Evolutionary conservation across 352 stramenopile genomes (phyloP).

Genomic region (Pythium utonaiense): DNA sequence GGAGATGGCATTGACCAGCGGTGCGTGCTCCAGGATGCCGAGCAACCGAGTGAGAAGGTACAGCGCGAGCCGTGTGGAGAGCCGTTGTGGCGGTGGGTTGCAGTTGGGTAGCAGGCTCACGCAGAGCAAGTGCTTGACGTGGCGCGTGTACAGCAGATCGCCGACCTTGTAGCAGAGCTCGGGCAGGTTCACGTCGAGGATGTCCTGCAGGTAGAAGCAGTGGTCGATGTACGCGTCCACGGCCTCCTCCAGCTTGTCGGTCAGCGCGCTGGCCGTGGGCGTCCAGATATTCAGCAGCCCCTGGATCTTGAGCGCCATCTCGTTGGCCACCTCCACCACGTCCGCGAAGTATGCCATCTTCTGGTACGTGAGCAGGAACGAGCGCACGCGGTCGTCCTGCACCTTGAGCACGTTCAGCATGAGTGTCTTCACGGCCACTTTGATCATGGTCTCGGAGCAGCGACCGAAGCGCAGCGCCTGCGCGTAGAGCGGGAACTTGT

Average conservation of each 20-base stretch:
- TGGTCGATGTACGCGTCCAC: conserved; percentile 83
- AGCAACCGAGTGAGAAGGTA: conserved; percentile 73
- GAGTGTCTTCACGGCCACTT: conserved; percentile 85
- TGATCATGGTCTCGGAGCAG: conserved; percentile 80
- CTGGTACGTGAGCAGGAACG: conserved; percentile 71
- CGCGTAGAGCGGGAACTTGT: conserved; percentile 70
- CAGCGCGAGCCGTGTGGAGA: conserved; percentile 72
- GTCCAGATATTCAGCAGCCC: conserved; percentile 65
- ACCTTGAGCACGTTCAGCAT: conserved; percentile 84
- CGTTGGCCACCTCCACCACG: conserved; percentile 69
- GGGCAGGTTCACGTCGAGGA: conserved; percentile 78
- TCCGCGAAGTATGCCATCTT: conserved; percentile 80
- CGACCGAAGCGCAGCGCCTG: conserved; percentile 66
- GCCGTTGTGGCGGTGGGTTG: conserved; percentile 57
- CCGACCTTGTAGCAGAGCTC: conserved; percentile 82
- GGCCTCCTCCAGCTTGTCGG: conserved; percentile 77
- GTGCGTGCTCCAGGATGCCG: conserved; percentile 76
- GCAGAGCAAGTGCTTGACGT: conserved; percentile 65
- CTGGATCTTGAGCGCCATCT: conserved; percentile 75
- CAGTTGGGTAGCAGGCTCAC: conserved; percentile 78
- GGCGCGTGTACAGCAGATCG: conserved; percentile 62
- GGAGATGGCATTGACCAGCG: conserved; percentile 72
- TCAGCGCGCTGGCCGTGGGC: conserved; percentile 24
- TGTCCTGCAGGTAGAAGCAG: conserved; percentile 83
- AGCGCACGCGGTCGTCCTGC: conserved; percentile 65